Base-by-base conservation (phyloP, 1,139 yeast genomes). In the Suhomyces anneliseae region DNA sequence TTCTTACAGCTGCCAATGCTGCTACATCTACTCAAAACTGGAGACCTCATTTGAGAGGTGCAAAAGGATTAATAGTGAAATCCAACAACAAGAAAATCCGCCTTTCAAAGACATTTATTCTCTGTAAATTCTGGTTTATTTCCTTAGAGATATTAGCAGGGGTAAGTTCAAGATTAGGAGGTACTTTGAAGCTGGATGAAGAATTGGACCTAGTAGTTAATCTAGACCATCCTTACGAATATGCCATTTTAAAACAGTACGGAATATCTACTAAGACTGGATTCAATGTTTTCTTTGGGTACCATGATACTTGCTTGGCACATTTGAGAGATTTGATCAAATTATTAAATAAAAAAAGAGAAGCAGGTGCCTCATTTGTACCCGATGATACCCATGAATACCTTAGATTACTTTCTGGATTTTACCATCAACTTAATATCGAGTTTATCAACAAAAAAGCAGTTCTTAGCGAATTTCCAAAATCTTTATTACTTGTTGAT, bases 21-120 rank as follows among this genome's bases (percentile, higher is more conserved):
- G 52, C 58, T 8, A 54, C 54, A 12, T 45, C 54, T 3, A 52
- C 54, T 12, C 63, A 54, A 40, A 49, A 55, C 33, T 59, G 62
- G 63, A 42, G 62, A n/a, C 60, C 60, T 2, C 63, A 59, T 46
- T 48, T 59, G 27, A 47, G 53, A 35, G 63, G 63, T 4, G 63
- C 62, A 7, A 57, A 56, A 32, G 59, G 58, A 12, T 51, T 59
- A 33, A 49, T 58, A 9, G 45, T 58, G 24, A 57, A 56, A 39
- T 47, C 57, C 24, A 44, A 51, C 19, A 41, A 42, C 34, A 46
- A 42, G 14, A 46, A 42, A 19, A 36, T 41, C 19, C 47, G 53
- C 7, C 42, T 43, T 11, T 48, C 57, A 3, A 52, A 50, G 19
- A 51, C 55, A 4, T 47, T 59, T 33, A 46, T 59, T 6, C 50